phyloP scores from a whole-genome alignment of 768 basidiomycete genomes.

The Suillus americanus region DNA sequence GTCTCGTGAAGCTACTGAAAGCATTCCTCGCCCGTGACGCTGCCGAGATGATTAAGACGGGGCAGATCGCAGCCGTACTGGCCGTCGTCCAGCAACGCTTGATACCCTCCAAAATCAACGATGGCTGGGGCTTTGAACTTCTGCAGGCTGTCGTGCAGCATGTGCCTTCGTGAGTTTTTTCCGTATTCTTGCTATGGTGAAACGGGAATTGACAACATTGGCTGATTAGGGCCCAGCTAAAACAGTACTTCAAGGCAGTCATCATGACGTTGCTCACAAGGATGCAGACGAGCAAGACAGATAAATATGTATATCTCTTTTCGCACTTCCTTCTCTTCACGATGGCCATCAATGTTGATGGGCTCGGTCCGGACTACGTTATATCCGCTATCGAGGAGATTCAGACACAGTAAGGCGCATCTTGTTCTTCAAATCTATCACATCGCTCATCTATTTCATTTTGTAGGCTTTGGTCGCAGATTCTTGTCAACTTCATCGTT shows the following conservation, averaged over 20 bases:
- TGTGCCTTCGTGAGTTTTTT: conserved; percentile 67
- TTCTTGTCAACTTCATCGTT: conserved; percentile 73
- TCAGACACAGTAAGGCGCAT: conserved; percentile 67
- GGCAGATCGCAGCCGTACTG: conserved; percentile 75
- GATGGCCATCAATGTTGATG: conserved; percentile 72
- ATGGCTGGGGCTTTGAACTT: conserved; percentile 89
- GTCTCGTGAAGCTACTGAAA: conserved; percentile 83
- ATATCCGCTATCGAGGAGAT: conserved; percentile 79
- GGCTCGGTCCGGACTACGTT: conserved; percentile 76
- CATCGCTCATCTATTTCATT: neutral
- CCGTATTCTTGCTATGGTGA: neutral
- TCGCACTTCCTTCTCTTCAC: conserved; percentile 74
- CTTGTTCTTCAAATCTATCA: neutral
- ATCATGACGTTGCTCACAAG: conserved; percentile 80
- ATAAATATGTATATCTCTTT: conserved; percentile 83
- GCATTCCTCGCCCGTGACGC: conserved; percentile 80
- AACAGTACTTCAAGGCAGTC: conserved; percentile 71
- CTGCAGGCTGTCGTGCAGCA: conserved; percentile 72
- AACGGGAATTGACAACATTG: neutral
- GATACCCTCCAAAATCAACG: conserved; percentile 84
- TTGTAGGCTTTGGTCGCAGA: conserved; percentile 72
- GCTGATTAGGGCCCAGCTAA: conserved; percentile 47
- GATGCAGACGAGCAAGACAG: conserved; percentile 86
- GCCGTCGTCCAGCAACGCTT: conserved; percentile 90
- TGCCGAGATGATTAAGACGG: conserved; percentile 59